Conservation (phyloP, 441 rosid genomes). For the Pelargonium australe region DNA sequence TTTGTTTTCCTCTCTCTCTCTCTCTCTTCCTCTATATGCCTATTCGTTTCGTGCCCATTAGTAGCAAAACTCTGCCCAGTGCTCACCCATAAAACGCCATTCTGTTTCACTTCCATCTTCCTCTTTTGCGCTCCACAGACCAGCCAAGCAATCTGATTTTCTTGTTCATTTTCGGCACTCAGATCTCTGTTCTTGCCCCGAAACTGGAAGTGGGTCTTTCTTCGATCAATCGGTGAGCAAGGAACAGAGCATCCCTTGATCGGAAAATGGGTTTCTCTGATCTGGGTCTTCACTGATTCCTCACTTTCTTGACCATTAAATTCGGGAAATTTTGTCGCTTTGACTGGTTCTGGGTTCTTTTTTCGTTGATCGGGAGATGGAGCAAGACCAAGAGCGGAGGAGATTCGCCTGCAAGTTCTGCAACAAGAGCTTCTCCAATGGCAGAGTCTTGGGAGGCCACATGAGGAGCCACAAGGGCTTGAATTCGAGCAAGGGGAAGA, state of each 20-base stretch:
- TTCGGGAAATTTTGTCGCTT: constrained; percentile 15
- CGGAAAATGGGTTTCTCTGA: constrained; percentile 17
- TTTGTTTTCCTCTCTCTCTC: neutral
- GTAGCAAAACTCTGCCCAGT: neutral
- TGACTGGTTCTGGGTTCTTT: constrained; percentile 21
- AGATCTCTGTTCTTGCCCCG: neutral
- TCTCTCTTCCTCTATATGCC: neutral
- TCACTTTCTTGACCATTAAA: constrained; percentile 26
- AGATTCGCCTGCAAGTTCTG: constrained; percentile 29
- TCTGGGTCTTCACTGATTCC: constrained; percentile 21
- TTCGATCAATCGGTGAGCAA: constrained; percentile 11
- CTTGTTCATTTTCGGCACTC: no score
- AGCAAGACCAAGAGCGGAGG: constrained; percentile 25
- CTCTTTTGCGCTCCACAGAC: neutral
- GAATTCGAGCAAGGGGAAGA: constrained; percentile 23
- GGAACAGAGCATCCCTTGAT: neutral
- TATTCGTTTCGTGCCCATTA: constrained; percentile 1
- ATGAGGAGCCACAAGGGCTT: constrained; percentile 29
- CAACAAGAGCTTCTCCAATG: constrained; percentile 32
- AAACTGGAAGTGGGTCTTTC: constrained; percentile 7
- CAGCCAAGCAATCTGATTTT: no score
- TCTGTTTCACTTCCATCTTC: neutral
- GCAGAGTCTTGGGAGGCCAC: constrained; percentile 34
- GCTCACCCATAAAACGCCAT: neutral
- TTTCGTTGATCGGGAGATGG: constrained; percentile 23